Evolutionary conservation across 805 yeast species (phyloP).

Genomic region (Jamesozyma rosinii): DNA sequence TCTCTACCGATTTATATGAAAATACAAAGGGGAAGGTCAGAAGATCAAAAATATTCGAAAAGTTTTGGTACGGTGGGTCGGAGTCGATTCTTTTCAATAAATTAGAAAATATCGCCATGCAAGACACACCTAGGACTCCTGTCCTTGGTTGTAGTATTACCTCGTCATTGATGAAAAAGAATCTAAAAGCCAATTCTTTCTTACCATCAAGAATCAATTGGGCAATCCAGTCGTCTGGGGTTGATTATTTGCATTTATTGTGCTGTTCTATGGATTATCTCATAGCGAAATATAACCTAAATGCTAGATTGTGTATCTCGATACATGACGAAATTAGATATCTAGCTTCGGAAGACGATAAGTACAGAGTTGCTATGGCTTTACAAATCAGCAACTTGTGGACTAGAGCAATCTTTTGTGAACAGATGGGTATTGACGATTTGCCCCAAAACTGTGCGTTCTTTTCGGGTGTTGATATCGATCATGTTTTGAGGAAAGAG

Average conservation of each 20-base stretch:
- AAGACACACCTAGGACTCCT: constrained; percentile 76
- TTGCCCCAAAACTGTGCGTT: constrained; percentile 94
- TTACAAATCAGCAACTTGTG: constrained; percentile 85
- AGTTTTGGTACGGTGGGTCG: constrained; percentile 77
- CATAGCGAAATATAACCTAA: constrained; percentile 49
- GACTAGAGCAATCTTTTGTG: constrained; percentile 94
- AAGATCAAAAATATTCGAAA: constrained; percentile 26
- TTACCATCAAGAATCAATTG: constrained; percentile 90
- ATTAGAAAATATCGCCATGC: constrained; percentile 78
- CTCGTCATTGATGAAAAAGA: constrained; percentile 57
- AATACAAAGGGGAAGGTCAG: constrained; percentile 70
- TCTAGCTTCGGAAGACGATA: constrained; percentile 62
- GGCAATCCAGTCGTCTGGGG: constrained; percentile 98
- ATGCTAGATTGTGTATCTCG: constrained; percentile 73
- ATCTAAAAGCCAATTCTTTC: constrained; percentile 57
- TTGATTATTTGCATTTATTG: constrained; percentile 82
- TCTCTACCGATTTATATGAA: constrained; percentile 60
- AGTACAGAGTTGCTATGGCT: constrained; percentile 68
- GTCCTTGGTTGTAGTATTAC: constrained; percentile 91
- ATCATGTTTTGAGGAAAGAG: constrained; percentile 79
- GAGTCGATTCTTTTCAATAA: constrained; percentile 88
- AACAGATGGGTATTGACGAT: constrained; percentile 79
- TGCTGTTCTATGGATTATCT: constrained; percentile 83
- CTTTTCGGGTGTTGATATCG: constrained; percentile 89
- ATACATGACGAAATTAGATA: constrained; percentile 94